Base-by-base conservation (phyloP, 495 filamentous ascomycete species). In the Penicillium psychrofluorescens region DNA sequence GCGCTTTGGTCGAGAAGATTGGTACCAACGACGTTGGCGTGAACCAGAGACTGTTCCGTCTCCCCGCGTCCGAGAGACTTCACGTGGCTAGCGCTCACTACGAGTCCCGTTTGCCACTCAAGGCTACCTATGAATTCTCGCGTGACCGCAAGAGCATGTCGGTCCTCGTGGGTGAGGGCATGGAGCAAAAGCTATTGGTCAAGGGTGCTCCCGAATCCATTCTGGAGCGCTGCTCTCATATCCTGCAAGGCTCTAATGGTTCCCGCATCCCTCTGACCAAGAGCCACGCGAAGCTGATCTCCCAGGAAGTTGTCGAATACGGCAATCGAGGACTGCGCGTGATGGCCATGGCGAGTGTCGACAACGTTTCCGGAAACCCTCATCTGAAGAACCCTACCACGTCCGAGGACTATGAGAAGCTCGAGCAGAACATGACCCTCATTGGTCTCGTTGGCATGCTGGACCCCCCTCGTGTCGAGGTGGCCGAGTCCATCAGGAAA, bases 121-220 rank as follows among this genome's bases (percentile, higher is more conserved):
- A 95, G 44, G 82, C 90, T 1, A 95, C 88, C 11, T 99, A 90
- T 49, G 94, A 99, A 61, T 99, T 99, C 66, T 97, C 94, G 6
- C 83, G 94, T 56, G 94, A 97, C 62, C 78, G 94, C 14, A 99
- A 99, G 76, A 97, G 94, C 60, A 99, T 99, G 94, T 99, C 94
- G 22, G 94, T 97, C 28, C 77, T 96, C 12, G 85, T 92, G 38
- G 81, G 84, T 41, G 68, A 76, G 36, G 78, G 73, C 37, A 72
- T 71, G 35, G 61, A 80, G 30, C 77, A 91, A 62, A 85, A 83
- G 58, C 82, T 99, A 11, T 79, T 99, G 16, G 92, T 97, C 46
- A 99, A 99, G 67, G 94, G 94, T 49, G 94, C 94, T 10, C 94
- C 94, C 9, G 94, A 99, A 64, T 85, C 88, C 7, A 80, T 97